These are phyloP conservation scores for Metarhizium sp. DNA, from an alignment of 2,329 filamentous ascomycete species.

Conservation along the genomic window DNA sequence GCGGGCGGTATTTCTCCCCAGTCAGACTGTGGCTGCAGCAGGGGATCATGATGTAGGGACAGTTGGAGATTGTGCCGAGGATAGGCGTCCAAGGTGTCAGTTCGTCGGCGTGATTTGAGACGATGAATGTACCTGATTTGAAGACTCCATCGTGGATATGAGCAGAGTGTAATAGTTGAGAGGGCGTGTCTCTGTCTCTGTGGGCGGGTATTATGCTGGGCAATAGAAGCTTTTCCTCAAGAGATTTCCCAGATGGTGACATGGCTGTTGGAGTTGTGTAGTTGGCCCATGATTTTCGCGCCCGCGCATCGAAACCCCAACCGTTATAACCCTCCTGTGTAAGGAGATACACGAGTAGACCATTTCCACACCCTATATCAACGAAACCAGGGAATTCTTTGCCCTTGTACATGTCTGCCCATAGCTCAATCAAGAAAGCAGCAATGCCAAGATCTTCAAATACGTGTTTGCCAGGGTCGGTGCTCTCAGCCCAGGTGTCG, in stretches of 20 bases:
- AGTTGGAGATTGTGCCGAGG: slow-evolving; percentile 63
- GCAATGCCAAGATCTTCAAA: slow-evolving; percentile 91
- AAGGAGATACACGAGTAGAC: slow-evolving; percentile 77
- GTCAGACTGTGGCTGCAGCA: slow-evolving; percentile 88
- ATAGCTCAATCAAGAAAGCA: slow-evolving; percentile 86
- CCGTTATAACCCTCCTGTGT: slow-evolving; percentile 71
- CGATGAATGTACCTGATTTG: slow-evolving; percentile 69
- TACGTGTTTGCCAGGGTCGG: slow-evolving; percentile 83
- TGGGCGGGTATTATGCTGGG: slow-evolving; percentile 26
- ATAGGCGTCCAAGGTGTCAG: slow-evolving; percentile 93
- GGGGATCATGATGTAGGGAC: slow-evolving; percentile 85
- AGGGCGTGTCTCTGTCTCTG: too few species aligned
- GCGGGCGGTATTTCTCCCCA: slow-evolving; percentile 64
- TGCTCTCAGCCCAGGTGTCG: slow-evolving; percentile 73
- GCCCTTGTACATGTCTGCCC: slow-evolving; percentile 67
- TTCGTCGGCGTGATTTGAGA: slow-evolving; percentile 96
- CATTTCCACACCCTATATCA: slow-evolving; percentile 94
- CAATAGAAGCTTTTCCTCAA: slow-evolving; percentile 40
- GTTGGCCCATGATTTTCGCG: slow-evolving; percentile 72
- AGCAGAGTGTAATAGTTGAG: slow-evolving; percentile 4
- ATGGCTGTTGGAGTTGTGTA: slow-evolving; percentile 39
- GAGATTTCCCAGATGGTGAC: slow-evolving; percentile 21
- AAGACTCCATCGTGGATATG: slow-evolving; percentile 55
- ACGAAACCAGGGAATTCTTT: slow-evolving; percentile 74
- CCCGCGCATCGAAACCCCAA: slow-evolving; percentile 87